A percentile compares a stretch with the other conserved stretches of the same genome.
phyloP scores from a whole-genome alignment of 805 yeast genomes.

The Myxozyma neglecta region DNA sequence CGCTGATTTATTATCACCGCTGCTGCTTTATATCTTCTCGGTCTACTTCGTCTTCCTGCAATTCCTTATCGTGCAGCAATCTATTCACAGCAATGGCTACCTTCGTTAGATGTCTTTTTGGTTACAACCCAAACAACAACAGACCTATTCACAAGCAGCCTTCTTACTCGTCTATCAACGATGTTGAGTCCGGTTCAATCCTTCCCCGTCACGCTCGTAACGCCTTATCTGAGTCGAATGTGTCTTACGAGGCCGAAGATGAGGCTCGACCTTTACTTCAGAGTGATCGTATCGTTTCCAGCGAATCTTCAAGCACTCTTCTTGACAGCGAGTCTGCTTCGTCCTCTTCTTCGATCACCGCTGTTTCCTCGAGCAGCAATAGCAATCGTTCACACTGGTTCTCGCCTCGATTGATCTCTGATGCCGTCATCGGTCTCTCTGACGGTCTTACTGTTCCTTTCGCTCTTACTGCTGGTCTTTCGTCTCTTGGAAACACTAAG shows the following conservation, averaged over 20 bases:
- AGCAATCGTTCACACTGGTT: conserved; percentile 19
- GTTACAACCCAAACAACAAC: conserved; percentile 15
- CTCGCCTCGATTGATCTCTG: conserved; percentile 86
- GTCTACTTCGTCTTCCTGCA: background rate
- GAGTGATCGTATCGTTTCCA: conserved; percentile 8
- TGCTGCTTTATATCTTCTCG: background rate
- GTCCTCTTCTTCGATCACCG: conserved; percentile 17
- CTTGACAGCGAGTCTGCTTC: conserved; percentile 5
- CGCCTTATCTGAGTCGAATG: background rate
- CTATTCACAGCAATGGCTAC: conserved; percentile 23
- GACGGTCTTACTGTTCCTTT: conserved; percentile 99
- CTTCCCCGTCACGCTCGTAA: background rate
- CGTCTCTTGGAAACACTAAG: conserved; percentile 83
- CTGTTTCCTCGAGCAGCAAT: background rate
- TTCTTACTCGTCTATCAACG: conserved; percentile 12
- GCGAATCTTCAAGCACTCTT: background rate
- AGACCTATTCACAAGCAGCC: background rate
- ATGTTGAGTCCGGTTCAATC: conserved; percentile 10
- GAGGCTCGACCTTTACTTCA: conserved; percentile 24
- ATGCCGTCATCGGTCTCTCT: conserved; percentile 86
- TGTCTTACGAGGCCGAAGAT: conserved; percentile 11
- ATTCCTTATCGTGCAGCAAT: background rate
- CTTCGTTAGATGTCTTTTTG: conserved; percentile 21
- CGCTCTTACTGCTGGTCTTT: conserved; percentile 94
- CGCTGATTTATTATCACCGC: background rate